Conservation (phyloP, 2,329 filamentous ascomycete species). For the Apiospora phragmitis region DNA sequence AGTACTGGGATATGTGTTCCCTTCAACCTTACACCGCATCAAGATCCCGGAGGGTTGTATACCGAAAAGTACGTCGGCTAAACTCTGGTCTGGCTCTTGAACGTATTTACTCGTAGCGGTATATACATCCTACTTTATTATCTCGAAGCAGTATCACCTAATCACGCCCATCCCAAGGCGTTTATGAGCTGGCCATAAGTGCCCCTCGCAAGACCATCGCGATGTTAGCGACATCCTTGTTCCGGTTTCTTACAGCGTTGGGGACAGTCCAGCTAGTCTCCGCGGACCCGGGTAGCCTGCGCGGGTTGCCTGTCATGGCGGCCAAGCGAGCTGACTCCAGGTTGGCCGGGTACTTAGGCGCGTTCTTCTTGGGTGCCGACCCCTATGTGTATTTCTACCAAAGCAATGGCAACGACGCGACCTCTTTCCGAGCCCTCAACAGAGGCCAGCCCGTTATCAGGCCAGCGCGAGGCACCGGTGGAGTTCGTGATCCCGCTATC, state of each 20-base stretch:
- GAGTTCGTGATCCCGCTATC: constrained; percentile 53
- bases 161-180: not conserved
- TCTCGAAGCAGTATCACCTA: too few relatives aligned
- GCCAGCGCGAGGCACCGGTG: constrained; percentile 51
- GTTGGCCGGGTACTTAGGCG: constrained; percentile 52
- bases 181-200: not conserved
- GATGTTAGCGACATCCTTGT: not conserved
- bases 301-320: too few relatives aligned
- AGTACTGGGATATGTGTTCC: too few relatives aligned
- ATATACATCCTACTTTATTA: too few relatives aligned
- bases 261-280: not conserved
- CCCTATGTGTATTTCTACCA: constrained; percentile 56
- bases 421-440: constrained; percentile 51
- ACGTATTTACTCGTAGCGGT: too few relatives aligned
- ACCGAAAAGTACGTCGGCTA: too few relatives aligned
- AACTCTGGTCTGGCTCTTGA: too few relatives aligned
- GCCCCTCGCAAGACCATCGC: not conserved
- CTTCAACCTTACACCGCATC: too few relatives aligned
- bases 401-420: constrained; percentile 51
- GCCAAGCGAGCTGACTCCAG: constrained; percentile 36
- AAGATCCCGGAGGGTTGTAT: too few relatives aligned
- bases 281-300: not conserved
- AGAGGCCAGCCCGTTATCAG: constrained; percentile 46
- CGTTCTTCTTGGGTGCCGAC: constrained; percentile 55
- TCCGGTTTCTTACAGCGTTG: not conserved